These are phyloP conservation scores for Spizellomyces sp. DNA, from an alignment of 192 early-diverging fungal genomes.

Conservation along the genomic window DNA sequence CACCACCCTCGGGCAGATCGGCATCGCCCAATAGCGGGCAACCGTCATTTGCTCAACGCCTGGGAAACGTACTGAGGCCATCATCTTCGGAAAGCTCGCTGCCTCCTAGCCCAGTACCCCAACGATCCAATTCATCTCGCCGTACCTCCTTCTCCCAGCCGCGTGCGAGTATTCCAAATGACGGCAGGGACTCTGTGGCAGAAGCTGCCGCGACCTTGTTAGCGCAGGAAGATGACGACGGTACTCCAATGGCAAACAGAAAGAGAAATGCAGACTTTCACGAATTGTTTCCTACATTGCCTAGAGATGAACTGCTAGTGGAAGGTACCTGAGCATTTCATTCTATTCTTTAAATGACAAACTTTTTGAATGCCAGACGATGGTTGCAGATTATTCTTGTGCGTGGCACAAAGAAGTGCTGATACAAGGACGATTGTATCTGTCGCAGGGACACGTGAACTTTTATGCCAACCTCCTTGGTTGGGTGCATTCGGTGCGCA, in stretches of 20 bases:
- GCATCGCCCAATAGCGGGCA: too few relatives aligned
- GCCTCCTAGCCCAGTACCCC: too few relatives aligned
- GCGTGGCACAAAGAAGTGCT: conserved; percentile 55
- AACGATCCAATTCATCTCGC: too few relatives aligned
- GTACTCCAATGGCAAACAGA: conserved; percentile 21
- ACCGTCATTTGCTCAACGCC: too few relatives aligned
- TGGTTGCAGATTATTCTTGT: conserved; percentile 43
- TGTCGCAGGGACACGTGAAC: conserved; percentile 37
- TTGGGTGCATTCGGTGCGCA: conserved; percentile 33
- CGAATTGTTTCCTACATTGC: conserved; percentile 46
- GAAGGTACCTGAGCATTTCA: conserved; percentile 29
- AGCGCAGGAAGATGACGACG: background rate
- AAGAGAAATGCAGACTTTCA: conserved; percentile 50
- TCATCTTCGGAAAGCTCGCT: too few relatives aligned
- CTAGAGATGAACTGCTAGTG: conserved; percentile 36
- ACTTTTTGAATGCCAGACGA: background rate
- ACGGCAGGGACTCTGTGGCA: conserved; percentile 6
- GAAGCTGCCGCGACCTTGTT: conserved; percentile 15
- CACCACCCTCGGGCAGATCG: too few relatives aligned
- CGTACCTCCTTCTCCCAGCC: too few relatives aligned
- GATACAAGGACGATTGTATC: conserved; percentile 52
- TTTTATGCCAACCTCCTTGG: conserved; percentile 53
- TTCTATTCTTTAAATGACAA: background rate
- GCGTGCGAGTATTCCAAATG: too few relatives aligned
- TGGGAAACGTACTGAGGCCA: too few relatives aligned